Percentiles rank a stretch among this genome's conserved stretches.
These are phyloP conservation scores for Hygrophorus pudorinus DNA, from an alignment of 768 basidiomycete genomes.

Conservation along the genomic window DNA sequence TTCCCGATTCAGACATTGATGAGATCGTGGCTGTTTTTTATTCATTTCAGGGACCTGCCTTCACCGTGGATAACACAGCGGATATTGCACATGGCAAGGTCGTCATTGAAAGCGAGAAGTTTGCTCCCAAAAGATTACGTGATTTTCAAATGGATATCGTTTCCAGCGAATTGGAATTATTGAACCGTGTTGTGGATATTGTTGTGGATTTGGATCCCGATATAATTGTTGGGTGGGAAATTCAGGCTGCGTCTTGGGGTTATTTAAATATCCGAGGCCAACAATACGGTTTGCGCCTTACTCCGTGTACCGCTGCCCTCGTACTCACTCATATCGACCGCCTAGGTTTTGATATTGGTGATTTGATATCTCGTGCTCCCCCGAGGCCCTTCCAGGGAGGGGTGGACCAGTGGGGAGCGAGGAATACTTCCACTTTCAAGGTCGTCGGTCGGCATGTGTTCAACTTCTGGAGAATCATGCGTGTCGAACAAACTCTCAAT, in stretches of 20 bases:
- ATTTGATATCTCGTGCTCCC: conserved; percentile 70
- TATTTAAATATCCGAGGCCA: conserved; percentile 66
- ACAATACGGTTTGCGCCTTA: conserved; percentile 37
- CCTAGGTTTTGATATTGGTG: conserved; percentile 66
- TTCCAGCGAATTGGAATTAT: conserved; percentile 64
- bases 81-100: conserved; percentile 39
- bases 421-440: conserved; percentile 73
- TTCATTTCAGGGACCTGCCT: conserved; percentile 47
- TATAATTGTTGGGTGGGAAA: conserved; percentile 86
- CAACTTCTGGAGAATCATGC: conserved; percentile 89
- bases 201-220: conserved; percentile 81
- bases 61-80: conserved; percentile 12
- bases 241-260: conserved; percentile 85
- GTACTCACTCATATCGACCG: too few species aligned
- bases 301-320: too few species aligned
- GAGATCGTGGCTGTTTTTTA: conserved; percentile 65
- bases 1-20: conserved; percentile 61
- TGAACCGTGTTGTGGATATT: conserved; percentile 68
- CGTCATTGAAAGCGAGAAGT: conserved; percentile 31
- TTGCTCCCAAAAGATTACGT: conserved; percentile 33
- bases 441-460: conserved; percentile 85
- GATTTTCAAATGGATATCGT: conserved; percentile 41
- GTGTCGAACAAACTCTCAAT: conserved; percentile 66
- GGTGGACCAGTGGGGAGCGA: conserved; percentile 60
- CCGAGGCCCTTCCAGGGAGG: conserved; percentile 23